Evolutionary conservation across 73 alveolate genomes (phyloP), one percentile per base, ranked within the genome.

Genomic region (Blepharisma stoltei): DNA sequence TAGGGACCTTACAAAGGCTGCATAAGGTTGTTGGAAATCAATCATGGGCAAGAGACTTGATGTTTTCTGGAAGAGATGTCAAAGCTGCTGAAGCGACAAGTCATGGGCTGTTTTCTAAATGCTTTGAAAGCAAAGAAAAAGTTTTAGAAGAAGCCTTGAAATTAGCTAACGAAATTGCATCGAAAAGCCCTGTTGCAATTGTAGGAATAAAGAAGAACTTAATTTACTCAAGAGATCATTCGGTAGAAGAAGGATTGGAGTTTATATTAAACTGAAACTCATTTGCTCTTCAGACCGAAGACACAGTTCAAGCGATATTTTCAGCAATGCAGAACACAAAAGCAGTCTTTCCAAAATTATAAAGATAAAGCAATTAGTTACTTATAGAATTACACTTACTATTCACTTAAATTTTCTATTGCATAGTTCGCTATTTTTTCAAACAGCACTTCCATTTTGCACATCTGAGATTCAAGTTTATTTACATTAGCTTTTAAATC

Each of bases 31-130:
- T 55, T 32, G 88, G 90, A n/a, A 77, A 87, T 69, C 38, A 82
- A 37, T 82, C 94, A 8, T 83, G 78, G 75, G 77, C 83, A 54
- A 86, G 97, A 86, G 97, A 90, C 67, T 49, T 90, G 6, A 88
- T 81, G 1, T 90, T 70, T 53, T 81, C 96, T 32, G 97, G 94
- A 27, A 77, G 94, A 76, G 69, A 67, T 60, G 86, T 90, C 55
- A 68, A 21, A 47, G 92, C 92, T n/a, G 46, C 78, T 21, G 97
- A 90, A 83, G 93, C 93, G 0, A 27, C 43, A 11, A 20, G 65
- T 38, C 52, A 54, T 6, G 96, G 96, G 6, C 78, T 66, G 32
- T 89, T 89, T 4, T 67, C 85, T 25, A 68, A 90, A 67, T 85
- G 83, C 7, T 53, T 50, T 14, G 90, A 84, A 18, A 71, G 25